Base-by-base conservation (phyloP, 495 filamentous ascomycete genomes). In the Aspergillus sclerotioniger region DNA sequence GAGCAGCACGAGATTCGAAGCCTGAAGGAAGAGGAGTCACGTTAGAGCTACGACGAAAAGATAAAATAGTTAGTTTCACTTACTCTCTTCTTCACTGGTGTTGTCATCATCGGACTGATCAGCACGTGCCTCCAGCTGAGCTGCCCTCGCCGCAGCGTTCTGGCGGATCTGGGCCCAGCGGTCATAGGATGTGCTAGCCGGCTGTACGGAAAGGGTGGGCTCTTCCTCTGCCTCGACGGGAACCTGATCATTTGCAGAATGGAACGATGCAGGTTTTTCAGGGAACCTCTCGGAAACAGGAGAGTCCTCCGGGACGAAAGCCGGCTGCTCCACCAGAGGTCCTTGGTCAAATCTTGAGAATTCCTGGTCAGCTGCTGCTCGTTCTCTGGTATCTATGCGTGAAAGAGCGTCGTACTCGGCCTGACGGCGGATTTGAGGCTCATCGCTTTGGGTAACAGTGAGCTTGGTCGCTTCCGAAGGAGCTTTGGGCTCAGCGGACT, bases 81-180 rank as follows among this genome's bases (percentile, higher is more conserved):
- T 82, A 91, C 92, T 96, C 79, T 98, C 94, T 82, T 98, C 95
- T 17, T 89, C 92, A 67, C 90, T 96, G 17, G 90, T 94, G 58
- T 96, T 89, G 19, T 84, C 90, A 65, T 96, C 91, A 56, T 92
- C 92, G 58, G 92, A 50, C 73, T 71, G 66, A 76, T 81, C 53
- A n/a, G 65, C 54, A 29, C 67, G 67, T 20, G 65, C 68, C 61
- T 89, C 87, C 15, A 78, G 78, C 45, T 79, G 76, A 8, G 84
- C 82, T 25, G 84, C 87, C 12, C 91, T 82, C 66, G 93, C 88
- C 7, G 90, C 91, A 10, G 94, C 94, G 61, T 96, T 97, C 81
- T 91, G 92, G 57, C 91, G 81, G 57, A 98, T 96, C 76, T 95
- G 90, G 3, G 92, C 93, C 94, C 94, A 98, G 37, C 92, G 84